Conservation (phyloP, 805 yeast genomes). For the Spathaspora arborariae region DNA sequence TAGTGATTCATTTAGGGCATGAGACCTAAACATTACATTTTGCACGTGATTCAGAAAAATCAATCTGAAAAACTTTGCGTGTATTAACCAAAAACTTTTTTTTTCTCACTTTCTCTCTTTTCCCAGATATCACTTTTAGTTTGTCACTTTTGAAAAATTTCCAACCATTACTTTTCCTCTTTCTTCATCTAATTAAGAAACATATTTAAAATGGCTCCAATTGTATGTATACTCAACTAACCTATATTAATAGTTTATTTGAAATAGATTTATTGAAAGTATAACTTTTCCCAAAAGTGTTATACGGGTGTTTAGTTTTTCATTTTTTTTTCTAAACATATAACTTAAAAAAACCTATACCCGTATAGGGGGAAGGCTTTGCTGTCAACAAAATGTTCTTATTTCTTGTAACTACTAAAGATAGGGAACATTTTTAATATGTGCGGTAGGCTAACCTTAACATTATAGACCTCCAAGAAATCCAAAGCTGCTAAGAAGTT, state of each 20-base stretch:
- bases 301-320: constrained; percentile 3
- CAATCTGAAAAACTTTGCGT: not conserved
- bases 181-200: not conserved
- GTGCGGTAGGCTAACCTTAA: constrained; percentile 74
- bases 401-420: constrained; percentile 9
- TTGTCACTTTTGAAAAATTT: not conserved
- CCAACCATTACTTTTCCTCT: not conserved
- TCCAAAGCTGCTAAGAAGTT: constrained; percentile 76
- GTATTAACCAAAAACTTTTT: not conserved
- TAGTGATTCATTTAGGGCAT: not conserved
- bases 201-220: constrained; percentile 73
- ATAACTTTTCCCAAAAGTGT: constrained; percentile 7
- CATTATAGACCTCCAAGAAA: constrained; percentile 64
- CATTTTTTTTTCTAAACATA: not conserved
- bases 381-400: constrained; percentile 38
- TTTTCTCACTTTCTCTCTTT: not conserved
- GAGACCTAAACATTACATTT: not conserved
- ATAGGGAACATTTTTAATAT: constrained; percentile 12
- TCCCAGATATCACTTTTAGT: not conserved
- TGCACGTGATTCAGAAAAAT: not conserved
- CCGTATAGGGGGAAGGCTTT: constrained; percentile 44
- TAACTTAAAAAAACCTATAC: constrained; percentile 12
- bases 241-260: constrained; percentile 14
- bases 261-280: constrained; percentile 3
- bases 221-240: constrained; percentile 60